phyloP scores from a whole-genome alignment of 1,284 basidiomycete species.

The Moesziomyces aphidis region DNA sequence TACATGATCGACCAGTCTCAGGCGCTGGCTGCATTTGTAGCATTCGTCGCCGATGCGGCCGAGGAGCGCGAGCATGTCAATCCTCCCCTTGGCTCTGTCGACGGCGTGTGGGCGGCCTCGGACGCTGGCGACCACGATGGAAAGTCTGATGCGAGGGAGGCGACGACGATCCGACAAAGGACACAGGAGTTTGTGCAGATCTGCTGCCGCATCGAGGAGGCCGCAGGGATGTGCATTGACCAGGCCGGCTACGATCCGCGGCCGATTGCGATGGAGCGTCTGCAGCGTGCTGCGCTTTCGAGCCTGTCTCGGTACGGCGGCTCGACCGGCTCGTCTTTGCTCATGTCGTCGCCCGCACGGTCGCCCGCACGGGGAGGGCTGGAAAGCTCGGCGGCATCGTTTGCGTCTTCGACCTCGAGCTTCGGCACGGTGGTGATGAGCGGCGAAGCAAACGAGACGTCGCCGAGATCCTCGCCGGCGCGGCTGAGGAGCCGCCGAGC shows the following conservation, averaged over 20 bases:
- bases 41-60: slow-evolving; percentile 46
- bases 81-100: neutral
- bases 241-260: slow-evolving; percentile 52
- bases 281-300: slow-evolving; percentile 12
- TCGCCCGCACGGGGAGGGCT: neutral
- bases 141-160: slow-evolving; percentile 1
- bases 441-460: slow-evolving; percentile 6
- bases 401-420: slow-evolving; percentile 19
- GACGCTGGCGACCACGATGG: neutral
- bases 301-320: neutral
- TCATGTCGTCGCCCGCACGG: neutral
- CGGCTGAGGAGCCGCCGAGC: slow-evolving; percentile 29
- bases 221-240: slow-evolving; percentile 53
- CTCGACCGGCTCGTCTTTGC: neutral
- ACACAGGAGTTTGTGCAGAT: slow-evolving; percentile 44
- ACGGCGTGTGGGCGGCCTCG: neutral
- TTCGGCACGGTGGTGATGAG: slow-evolving; percentile 10
- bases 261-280: slow-evolving; percentile 34
- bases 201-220: slow-evolving; percentile 54
- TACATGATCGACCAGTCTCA: slow-evolving; percentile 55
- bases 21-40: slow-evolving; percentile 51
- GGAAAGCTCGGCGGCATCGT: slow-evolving; percentile 8
- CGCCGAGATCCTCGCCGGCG: slow-evolving; percentile 15
- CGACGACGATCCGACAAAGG: slow-evolving; percentile 18
- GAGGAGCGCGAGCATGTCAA: slow-evolving; percentile 12